Percentiles rank a stretch among this genome's conserved stretches.
Conservation (phyloP, 2,329 filamentous ascomycete genomes). For the Aquanectria penicillioides region DNA sequence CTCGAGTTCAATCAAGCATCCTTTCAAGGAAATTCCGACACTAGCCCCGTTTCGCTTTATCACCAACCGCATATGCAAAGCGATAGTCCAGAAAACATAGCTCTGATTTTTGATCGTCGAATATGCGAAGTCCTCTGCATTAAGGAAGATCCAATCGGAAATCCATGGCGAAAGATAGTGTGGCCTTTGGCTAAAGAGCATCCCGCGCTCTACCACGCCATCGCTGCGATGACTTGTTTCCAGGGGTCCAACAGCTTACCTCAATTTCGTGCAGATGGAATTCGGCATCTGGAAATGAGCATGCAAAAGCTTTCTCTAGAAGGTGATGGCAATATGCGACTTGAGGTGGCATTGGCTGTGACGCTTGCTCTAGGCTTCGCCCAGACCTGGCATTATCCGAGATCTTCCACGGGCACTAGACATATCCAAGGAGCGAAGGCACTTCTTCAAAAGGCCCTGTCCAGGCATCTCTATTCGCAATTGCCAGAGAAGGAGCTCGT, state of each 20-base stretch:
- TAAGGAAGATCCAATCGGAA: conserved; percentile 17
- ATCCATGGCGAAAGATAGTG: conserved; percentile 27
- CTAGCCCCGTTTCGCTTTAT: conserved; percentile 13
- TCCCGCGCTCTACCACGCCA: conserved; percentile 24
- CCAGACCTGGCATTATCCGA: conserved; percentile 28
- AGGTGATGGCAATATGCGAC: neutral
- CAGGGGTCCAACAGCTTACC: conserved; percentile 19
- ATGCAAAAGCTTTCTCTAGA: conserved; percentile 12
- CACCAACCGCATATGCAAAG: conserved; percentile 4
- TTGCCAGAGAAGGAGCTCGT: neutral
- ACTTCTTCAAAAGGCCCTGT: conserved; percentile 16
- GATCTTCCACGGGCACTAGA: conserved; percentile 21
- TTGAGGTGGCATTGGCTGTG: conserved; percentile 16
- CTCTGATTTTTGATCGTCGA: conserved; percentile 19
- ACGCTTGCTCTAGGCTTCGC: conserved; percentile 23
- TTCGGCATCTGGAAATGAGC: conserved; percentile 15
- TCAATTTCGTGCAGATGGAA: conserved; percentile 15
- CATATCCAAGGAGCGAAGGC: conserved; percentile 14
- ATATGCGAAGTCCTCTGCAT: conserved; percentile 27
- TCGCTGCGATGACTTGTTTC: conserved; percentile 31
- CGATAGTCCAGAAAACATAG: conserved; percentile 24
- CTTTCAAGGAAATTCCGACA: neutral
- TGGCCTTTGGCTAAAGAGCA: conserved; percentile 27
- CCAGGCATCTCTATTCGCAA: neutral
- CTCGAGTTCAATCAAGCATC: neutral